Percentiles rank a stretch among this genome's conserved stretches.
phyloP scores from a whole-genome alignment of 2,329 filamentous ascomycete species.

The Myriosclerotinia curreyana region DNA sequence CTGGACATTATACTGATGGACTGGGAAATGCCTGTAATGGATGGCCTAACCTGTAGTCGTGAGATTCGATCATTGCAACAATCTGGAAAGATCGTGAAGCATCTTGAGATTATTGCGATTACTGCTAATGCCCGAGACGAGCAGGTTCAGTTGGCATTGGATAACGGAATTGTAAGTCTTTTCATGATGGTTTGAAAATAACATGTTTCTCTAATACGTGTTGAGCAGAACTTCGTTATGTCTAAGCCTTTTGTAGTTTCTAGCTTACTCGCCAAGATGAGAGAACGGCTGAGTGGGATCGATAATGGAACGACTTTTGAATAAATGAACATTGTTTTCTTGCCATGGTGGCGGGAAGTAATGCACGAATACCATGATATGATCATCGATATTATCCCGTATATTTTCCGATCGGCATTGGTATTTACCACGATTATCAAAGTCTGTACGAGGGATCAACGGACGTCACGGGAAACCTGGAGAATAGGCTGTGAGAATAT shows the following conservation, averaged over 20 bases:
- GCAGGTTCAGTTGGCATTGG: constrained; percentile 27
- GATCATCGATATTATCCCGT: not conserved
- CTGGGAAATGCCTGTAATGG: constrained; percentile 73
- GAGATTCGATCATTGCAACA: constrained; percentile 60
- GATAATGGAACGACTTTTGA: constrained; percentile 5
- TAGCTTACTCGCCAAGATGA: constrained; percentile 29
- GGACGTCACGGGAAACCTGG: not conserved
- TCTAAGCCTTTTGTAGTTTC: constrained; percentile 32
- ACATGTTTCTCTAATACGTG: not conserved
- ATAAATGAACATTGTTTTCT: not conserved
- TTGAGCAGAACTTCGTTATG: constrained; percentile 29
- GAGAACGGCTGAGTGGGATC: constrained; percentile 25
- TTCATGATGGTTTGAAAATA: not conserved
- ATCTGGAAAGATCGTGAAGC: constrained; percentile 50
- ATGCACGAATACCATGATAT: too few species aligned
- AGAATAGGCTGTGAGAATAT: not conserved
- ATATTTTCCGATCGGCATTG: not conserved
- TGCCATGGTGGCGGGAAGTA: not conserved
- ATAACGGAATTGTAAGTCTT: constrained; percentile 21
- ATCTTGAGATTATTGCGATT: constrained; percentile 41
- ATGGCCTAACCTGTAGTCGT: constrained; percentile 64
- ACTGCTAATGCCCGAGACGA: constrained; percentile 37
- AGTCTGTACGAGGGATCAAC: too few species aligned
- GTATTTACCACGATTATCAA: not conserved
- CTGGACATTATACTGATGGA: constrained; percentile 70